Evolutionary conservation across 768 basidiomycete genomes (phyloP), one percentile per base, ranked within the genome.

Genomic region (Tricholomella constricta): DNA sequence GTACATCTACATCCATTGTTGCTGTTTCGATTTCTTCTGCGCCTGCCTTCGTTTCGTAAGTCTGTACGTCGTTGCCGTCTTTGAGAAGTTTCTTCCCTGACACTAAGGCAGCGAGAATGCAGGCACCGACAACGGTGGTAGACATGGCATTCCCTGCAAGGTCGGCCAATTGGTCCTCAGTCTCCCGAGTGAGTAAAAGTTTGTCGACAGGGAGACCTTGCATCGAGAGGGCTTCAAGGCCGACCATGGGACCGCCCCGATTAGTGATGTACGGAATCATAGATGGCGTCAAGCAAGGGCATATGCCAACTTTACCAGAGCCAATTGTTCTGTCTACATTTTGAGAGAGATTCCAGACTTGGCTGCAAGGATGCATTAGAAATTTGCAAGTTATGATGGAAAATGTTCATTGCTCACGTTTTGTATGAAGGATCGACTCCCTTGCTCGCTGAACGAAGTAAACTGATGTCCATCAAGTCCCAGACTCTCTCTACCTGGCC

Each of bases 71-170:
- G 32, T 83, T 69, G 4, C 90, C 89, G 1, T 72, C 70, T 56
- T 85, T 86, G 27, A 97, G 74, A 29, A 91, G 76, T 43, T 81
- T 79, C 65, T 77, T 78, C 6, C 84, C 83, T 1, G 86, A 70
- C 9, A 89, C 80, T 40, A 98, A 74, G 0, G 93, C 92, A 15
- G 89, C 86, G 50, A 96, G 72, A 57, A 97, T 91, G 57, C 91
- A 88, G 3, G 91, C 82, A 1, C 95, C 95, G 26, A 98, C 94
- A 22, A 97, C 95, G 1, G 95, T 97, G 4, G 94, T 92, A 1
- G 94, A 94, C 95, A 98, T 98, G 54, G 95, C 95, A 64, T 98
- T 98, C 2, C 95, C 95, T 17, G 95, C 94, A 14, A 98, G 78
- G 69, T 97, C 94, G 3, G 94, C 92, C 6, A 98, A 78, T 54